These are phyloP conservation scores for Chlorella sp. DNA, from an alignment of 139 green algal species.

Conservation along the genomic window DNA sequence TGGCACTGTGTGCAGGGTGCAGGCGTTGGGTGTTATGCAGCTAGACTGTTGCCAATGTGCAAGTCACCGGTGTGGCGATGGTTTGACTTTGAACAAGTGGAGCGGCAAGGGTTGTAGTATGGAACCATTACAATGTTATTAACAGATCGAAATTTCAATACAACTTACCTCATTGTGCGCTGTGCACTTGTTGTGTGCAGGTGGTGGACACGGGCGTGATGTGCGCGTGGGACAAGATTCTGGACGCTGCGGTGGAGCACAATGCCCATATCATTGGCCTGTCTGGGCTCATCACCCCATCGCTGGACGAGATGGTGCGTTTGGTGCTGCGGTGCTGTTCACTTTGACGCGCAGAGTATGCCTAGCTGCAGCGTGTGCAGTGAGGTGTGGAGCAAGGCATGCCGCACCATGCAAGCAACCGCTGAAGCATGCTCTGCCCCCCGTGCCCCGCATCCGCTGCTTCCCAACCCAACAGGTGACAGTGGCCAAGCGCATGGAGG, in stretches of 20 bases:
- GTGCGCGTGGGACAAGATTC: conserved; percentile 95
- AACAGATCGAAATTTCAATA: too few species aligned
- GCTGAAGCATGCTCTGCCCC: neutral
- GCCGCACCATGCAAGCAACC: too few species aligned
- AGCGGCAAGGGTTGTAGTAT: neutral
- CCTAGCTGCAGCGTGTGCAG: neutral
- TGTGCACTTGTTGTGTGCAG: conserved; percentile 42
- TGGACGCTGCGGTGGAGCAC: conserved; percentile 88
- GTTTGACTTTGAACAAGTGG: neutral
- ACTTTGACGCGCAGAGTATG: neutral
- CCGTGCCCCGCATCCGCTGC: neutral
- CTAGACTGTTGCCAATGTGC: neutral
- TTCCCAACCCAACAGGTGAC: conserved; percentile 50
- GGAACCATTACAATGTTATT: too few species aligned
- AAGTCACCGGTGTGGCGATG: neutral
- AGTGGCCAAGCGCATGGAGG: conserved; percentile 96
- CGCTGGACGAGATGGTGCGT: conserved; percentile 67
- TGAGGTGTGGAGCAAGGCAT: neutral
- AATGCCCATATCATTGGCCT: conserved; percentile 97
- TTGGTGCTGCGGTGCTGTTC: neutral
- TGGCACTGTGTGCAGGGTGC: neutral
- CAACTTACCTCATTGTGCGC: too few species aligned
- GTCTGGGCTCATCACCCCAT: conserved; percentile 98
- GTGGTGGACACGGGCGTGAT: conserved; percentile 97
- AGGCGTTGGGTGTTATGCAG: neutral